A percentile compares a stretch with the other conserved stretches of the same genome.
These are phyloP conservation scores for Atkinsonella texensis DNA, from an alignment of 2,329 filamentous ascomycete genomes.

Conservation along the genomic window DNA sequence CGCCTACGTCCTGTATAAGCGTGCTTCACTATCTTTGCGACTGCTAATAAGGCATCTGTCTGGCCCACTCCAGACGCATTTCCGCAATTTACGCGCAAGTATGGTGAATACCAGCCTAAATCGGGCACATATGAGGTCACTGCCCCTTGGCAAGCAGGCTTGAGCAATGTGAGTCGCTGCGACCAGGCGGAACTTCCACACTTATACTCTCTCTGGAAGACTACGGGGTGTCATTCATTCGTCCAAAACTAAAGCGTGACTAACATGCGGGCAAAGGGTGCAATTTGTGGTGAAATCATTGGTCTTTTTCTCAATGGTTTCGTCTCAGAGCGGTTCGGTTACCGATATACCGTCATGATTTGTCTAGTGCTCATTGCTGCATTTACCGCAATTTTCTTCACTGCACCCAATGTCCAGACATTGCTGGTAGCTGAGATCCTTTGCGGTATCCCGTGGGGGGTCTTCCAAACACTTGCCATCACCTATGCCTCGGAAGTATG, in stretches of 20 bases:
- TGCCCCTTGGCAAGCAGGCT: constrained; percentile 48
- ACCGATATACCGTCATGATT: constrained; percentile 50
- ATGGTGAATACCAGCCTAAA: constrained; percentile 33
- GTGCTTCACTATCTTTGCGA: not conserved
- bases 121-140: constrained; percentile 41
- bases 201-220: not conserved
- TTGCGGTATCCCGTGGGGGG: constrained; percentile 51
- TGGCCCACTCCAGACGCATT: constrained; percentile 31
- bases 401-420: constrained; percentile 45
- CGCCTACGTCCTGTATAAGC: not conserved
- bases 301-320: constrained; percentile 55
- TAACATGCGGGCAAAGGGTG: constrained; percentile 9
- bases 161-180: constrained; percentile 35
- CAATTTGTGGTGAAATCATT: constrained; percentile 45
- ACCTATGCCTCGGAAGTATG: constrained; percentile 64
- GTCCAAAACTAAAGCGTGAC: not conserved
- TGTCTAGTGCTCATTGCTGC: constrained; percentile 41
- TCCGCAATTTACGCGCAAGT: constrained; percentile 45
- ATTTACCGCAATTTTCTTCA: constrained; percentile 55
- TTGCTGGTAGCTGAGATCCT: constrained; percentile 51
- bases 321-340: constrained; percentile 55
- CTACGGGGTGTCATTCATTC: not conserved
- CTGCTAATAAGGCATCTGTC: not conserved
- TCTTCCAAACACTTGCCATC: constrained; percentile 46
- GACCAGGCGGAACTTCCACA: not conserved